Conservation (phyloP, 2,329 filamentous ascomycete genomes). For the Ophiostoma fasciatum region DNA sequence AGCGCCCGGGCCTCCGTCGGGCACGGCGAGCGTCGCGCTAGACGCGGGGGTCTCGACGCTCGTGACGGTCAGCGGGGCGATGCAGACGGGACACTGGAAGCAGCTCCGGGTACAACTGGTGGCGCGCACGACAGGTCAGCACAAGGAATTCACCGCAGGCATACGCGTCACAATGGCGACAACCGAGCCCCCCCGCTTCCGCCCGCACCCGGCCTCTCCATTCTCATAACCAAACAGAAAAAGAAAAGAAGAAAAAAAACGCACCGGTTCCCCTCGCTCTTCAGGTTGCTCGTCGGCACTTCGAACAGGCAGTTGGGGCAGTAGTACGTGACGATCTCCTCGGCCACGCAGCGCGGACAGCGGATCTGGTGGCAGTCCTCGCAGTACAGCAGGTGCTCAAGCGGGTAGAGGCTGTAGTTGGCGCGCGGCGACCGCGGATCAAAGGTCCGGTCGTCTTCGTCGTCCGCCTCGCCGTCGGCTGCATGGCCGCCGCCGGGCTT, state of each 20-base stretch:
- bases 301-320: slow-evolving; percentile 94
- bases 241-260: slow-evolving; percentile 12
- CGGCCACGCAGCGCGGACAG: slow-evolving; percentile 78
- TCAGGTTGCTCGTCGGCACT: slow-evolving; percentile 82
- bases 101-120: slow-evolving; percentile 83
- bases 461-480: slow-evolving; percentile 23
- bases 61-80: slow-evolving; percentile 62
- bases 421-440: slow-evolving; percentile 73
- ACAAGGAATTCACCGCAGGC: background rate
- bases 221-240: background rate
- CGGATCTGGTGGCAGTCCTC: slow-evolving; percentile 95
- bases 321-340: slow-evolving; percentile 91
- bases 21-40: slow-evolving; percentile 27
- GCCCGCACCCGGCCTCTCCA: no score
- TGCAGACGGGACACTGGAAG: slow-evolving; percentile 86
- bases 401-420: slow-evolving; percentile 82
- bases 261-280: slow-evolving; percentile 85
- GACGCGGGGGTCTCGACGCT: slow-evolving; percentile 43
- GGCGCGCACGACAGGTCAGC: background rate
- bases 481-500: slow-evolving; percentile 19
- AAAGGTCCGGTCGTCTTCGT: slow-evolving; percentile 67
- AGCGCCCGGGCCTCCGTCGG: slow-evolving; percentile 23
- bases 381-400: slow-evolving; percentile 90
- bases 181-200: no score
- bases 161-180: background rate